phyloP scores from a whole-genome alignment of 805 yeast species.

The Candida wancherniae region DNA sequence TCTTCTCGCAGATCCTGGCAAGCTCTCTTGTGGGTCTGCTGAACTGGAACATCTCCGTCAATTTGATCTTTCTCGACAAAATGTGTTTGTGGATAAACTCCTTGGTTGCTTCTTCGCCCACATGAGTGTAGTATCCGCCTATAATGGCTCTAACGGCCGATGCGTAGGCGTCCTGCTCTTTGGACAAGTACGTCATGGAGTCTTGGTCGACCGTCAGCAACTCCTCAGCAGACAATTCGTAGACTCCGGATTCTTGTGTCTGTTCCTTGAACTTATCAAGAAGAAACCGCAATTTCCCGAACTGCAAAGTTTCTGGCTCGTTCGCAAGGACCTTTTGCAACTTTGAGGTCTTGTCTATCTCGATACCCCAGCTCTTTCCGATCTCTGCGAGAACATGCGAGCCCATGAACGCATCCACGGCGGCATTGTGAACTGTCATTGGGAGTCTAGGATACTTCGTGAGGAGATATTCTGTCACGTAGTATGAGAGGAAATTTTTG shows the following conservation, averaged over 20 bases:
- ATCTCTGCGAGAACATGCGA: slow-evolving; percentile 58
- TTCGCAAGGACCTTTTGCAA: slow-evolving; percentile 63
- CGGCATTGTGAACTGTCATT: slow-evolving; percentile 64
- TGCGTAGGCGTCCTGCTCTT: slow-evolving; percentile 48
- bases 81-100: slow-evolving; percentile 70
- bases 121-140: slow-evolving; percentile 76
- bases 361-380: slow-evolving; percentile 86
- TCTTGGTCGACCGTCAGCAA: slow-evolving; percentile 8
- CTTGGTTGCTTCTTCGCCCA: slow-evolving; percentile 60
- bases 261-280: slow-evolving; percentile 24
- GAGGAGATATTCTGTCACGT: slow-evolving; percentile 68
- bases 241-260: slow-evolving; percentile 48
- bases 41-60: slow-evolving; percentile 71
- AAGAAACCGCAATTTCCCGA: slow-evolving; percentile 64
- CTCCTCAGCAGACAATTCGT: slow-evolving; percentile 30
- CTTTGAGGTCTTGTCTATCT: slow-evolving; percentile 60
- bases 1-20: slow-evolving; percentile 68
- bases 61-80: slow-evolving; percentile 75
- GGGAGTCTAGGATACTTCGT: slow-evolving; percentile 88
- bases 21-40: slow-evolving; percentile 83
- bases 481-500: slow-evolving; percentile 65
- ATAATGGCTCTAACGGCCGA: slow-evolving; percentile 76
- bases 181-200: slow-evolving; percentile 27
- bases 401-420: slow-evolving; percentile 73
- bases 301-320: slow-evolving; percentile 60